Conservation (phyloP, 306 rosid genomes). For the Senna siamea region DNA sequence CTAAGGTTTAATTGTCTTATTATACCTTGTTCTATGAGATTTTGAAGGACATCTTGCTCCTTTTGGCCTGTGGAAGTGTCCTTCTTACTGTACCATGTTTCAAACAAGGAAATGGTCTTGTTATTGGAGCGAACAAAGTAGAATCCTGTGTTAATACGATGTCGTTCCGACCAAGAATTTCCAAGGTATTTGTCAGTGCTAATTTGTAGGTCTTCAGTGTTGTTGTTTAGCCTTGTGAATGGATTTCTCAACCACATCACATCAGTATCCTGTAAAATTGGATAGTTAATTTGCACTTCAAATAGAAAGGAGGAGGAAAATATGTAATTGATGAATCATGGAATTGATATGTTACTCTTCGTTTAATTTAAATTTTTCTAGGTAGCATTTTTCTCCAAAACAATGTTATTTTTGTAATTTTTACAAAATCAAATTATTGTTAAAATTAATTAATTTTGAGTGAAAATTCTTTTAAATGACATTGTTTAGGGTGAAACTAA, state of each 20-base stretch:
- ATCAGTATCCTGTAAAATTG: constrained; percentile 66
- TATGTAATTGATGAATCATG: too few relatives aligned
- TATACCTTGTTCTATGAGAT: constrained; percentile 46
- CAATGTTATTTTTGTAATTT: too few relatives aligned
- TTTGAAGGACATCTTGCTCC: constrained; percentile 75
- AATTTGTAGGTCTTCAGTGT: constrained; percentile 64
- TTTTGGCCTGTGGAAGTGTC: constrained; percentile 60
- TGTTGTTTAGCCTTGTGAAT: constrained; percentile 53
- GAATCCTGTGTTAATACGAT: constrained; percentile 77
- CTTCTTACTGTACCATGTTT: constrained; percentile 65
- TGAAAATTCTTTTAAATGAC: too few relatives aligned
- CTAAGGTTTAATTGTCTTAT: constrained; percentile 48
- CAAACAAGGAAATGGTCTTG: constrained; percentile 64
- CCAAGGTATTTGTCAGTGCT: constrained; percentile 58
- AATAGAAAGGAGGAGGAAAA: not conserved
- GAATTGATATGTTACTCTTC: too few relatives aligned
- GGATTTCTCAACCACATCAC: constrained; percentile 91
- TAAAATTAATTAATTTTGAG: too few relatives aligned
- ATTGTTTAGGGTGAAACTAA: too few relatives aligned
- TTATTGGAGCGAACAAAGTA: constrained; percentile 67
- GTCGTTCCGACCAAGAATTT: constrained; percentile 51
- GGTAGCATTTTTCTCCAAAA: too few relatives aligned
- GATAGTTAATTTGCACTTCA: not conserved
- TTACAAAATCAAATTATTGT: too few relatives aligned
- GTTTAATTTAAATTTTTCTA: too few relatives aligned